Evolutionary conservation across 2,329 filamentous ascomycete genomes (phyloP).

Genomic region (Fusarium albosuccineum): DNA sequence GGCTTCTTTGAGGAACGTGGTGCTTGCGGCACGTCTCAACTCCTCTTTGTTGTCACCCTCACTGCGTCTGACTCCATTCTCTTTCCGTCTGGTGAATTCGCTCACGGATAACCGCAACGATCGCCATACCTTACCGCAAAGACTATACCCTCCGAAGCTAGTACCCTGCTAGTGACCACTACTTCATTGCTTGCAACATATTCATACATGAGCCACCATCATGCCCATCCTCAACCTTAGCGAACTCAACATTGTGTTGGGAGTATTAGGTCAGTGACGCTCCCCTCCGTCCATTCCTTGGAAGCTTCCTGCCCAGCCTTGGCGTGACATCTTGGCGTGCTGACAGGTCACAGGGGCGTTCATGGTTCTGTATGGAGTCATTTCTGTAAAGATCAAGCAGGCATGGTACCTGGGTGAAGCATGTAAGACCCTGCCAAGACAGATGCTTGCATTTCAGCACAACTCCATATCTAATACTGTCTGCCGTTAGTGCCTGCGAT

Average conservation of each 20-base stretch:
- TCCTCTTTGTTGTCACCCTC: background rate
- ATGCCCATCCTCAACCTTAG: constrained; percentile 56
- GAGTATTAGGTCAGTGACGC: constrained; percentile 56
- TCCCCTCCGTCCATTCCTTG: background rate
- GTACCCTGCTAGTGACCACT: background rate
- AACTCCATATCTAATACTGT: background rate
- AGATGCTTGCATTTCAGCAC: background rate
- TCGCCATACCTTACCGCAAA: background rate
- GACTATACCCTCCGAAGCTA: background rate
- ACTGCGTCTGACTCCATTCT: background rate
- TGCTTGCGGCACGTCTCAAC: background rate
- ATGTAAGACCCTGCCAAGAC: constrained; percentile 51
- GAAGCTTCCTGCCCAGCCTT: constrained; percentile 6
- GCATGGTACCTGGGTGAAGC: constrained; percentile 68
- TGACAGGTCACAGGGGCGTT: constrained; percentile 55
- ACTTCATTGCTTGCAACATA: background rate
- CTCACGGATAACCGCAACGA: background rate
- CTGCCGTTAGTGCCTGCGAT: constrained; percentile 64
- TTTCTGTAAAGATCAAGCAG: constrained; percentile 65
- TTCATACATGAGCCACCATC: background rate
- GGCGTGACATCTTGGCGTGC: constrained; percentile 1
- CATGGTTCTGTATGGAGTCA: constrained; percentile 61
- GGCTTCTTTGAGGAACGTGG: background rate
- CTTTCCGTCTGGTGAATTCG: background rate
- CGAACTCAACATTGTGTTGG: constrained; percentile 64